Evolutionary conservation across 768 basidiomycete species (phyloP), one percentile per base, ranked within the genome.

Genomic region (Gyrodon lividus): DNA sequence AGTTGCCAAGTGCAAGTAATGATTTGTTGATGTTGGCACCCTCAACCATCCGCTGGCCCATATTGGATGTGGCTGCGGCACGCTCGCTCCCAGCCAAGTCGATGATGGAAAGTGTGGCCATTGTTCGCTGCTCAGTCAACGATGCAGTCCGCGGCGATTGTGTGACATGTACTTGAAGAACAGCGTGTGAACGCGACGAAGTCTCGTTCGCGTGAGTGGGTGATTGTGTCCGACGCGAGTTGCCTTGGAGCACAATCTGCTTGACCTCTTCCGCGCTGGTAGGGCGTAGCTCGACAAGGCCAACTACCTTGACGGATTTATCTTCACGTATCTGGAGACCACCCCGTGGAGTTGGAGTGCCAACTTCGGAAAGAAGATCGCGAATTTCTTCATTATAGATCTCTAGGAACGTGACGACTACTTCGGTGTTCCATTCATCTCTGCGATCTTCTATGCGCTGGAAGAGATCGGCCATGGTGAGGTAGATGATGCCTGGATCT

Each of bases 1-100:
- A 98, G 71, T 97, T 98, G 24, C 94, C 94, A 30, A 99, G 83
- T 6, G 97, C 94, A 48, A 99, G 85, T 19, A 99, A 83, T 26
- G 95, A 98, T 69, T 98, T 96, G 74, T 99, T 99, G 75, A 99
- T 99, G 67, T 98, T 98, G 51, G 96, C 95, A 31, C 97, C 97
- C 67, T 99, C 97, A 33, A 95, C 86, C 90, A 98, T 96, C 17
- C 97, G 87, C 62, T 95, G 89, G 24, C 97, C 97, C 87, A 97
- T 95, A 70, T 99, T 99, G 33, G 81, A 86, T 6, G 96, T 98
- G 0, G 94, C 97, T 16, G 94, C 89, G 16, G 97, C 97, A 13
- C 97, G 84, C 66, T 99, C 97, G 60, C 92, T 96, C 23, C 97
- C 97, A 6, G 97, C 97, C 50, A 99, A 77, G 73, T 99, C 97